A percentile compares a stretch with the other conserved stretches of the same genome.
Conservation (phyloP, 129 eudicot species). For the Pittosporum tobira region DNA sequence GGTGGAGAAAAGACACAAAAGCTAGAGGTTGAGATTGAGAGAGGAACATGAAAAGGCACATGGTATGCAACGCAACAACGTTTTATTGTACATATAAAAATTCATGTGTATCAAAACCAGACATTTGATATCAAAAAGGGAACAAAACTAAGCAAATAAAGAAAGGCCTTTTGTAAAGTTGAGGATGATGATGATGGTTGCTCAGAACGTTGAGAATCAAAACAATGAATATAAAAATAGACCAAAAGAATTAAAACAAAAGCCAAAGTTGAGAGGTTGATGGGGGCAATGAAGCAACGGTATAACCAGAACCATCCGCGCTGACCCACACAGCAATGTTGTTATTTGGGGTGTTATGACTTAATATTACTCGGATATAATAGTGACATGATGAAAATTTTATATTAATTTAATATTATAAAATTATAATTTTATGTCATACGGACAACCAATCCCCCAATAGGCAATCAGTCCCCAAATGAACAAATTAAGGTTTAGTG, state of each 20-base stretch:
- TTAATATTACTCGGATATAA: too few relatives aligned
- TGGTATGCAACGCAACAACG: constrained; percentile 16
- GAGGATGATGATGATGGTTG: constrained; percentile 2
- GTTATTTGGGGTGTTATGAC: too few relatives aligned
- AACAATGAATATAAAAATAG: background rate
- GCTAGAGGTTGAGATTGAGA: background rate
- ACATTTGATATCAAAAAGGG: background rate
- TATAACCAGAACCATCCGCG: constrained; percentile 2
- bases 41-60: constrained; percentile 9
- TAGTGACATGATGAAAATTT: background rate
- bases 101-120: constrained; percentile 1
- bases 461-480: too few relatives aligned
- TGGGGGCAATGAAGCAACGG: background rate
- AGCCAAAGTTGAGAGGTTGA: background rate
- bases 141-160: background rate
- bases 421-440: too few relatives aligned
- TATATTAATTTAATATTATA: too few relatives aligned
- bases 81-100: background rate
- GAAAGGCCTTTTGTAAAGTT: constrained; percentile 10
- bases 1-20: constrained; percentile 1
- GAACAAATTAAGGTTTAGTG: too few relatives aligned
- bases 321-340: background rate
- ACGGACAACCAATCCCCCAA: too few relatives aligned
- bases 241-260: background rate
- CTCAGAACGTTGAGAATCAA: constrained; percentile 8